Base-by-base conservation (phyloP, 345 rosid species). In the Arabis alpina region DNA sequence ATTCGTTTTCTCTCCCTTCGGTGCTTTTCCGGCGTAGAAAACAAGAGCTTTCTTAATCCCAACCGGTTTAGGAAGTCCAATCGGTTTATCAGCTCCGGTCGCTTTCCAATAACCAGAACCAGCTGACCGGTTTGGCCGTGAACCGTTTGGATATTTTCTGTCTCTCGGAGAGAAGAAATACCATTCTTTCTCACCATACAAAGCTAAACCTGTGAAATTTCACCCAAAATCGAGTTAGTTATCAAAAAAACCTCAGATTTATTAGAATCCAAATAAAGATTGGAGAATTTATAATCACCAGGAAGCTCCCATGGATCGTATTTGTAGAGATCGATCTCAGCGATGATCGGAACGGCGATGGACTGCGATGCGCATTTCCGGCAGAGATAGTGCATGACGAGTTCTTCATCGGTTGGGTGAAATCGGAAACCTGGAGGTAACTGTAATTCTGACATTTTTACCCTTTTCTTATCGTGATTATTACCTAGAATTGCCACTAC, bases 21-120 rank as follows among this genome's bases (percentile, higher is more conserved):
- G 98, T 1, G 98, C 97, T 73, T 89, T 93, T 0, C 98, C 98
- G 4, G 97, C 77, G 80, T 93, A 93, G 74, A 93, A 93, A 0
- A 93, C 98, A 45, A 93, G 58, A 44, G 97, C 97, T 67, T 93
- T 93, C 83, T 93, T 93, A 65, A 93, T 93, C n/a, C 98, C 98
- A 0, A 85, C 72, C 1, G 98, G 73, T 66, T 84, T 93, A 23
- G 95, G 98, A 5, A 77, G 52, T 8, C 96, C 97, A 23, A 93
- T 93, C 28, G 98, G 94, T 80, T 93, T 93, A 77, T 93, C 98
- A 11, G 98, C 98, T 54, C 98, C 98, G 5, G 98, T 93, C 0
- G 98, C 98, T 86, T 93, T 93, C 98, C 98, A 93, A 58, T 93
- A 93, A 5, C 98, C 98, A 15, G 77, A 72, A 1, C 97, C 97